phyloP scores from a whole-genome alignment of 768 basidiomycete species.

The Tricholoma sp. region DNA sequence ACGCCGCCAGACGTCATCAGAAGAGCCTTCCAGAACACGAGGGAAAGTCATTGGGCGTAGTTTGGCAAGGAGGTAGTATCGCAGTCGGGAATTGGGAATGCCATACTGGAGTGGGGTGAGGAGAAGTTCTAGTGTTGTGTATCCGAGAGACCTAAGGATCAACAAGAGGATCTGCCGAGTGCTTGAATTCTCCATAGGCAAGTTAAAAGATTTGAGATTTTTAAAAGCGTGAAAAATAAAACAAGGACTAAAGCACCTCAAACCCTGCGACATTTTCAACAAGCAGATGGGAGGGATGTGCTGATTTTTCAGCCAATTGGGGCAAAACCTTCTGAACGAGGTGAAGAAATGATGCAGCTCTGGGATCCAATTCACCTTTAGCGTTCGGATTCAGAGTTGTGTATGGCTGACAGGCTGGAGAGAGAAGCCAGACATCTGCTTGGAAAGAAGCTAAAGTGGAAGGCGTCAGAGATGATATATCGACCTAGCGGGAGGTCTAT shows the following conservation, averaged over 20 bases:
- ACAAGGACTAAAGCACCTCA: constrained; percentile 44
- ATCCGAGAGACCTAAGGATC: constrained; percentile 49
- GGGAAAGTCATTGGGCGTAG: constrained; percentile 35
- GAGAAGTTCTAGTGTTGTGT: constrained; percentile 54
- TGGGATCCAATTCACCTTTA: constrained; percentile 66
- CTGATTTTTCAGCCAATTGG: constrained; percentile 36
- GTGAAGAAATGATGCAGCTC: constrained; percentile 72
- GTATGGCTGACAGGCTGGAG: constrained; percentile 82
- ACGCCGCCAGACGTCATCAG: constrained; percentile 36
- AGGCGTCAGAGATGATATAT: constrained; percentile 57
- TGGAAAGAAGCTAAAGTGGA: constrained; percentile 37
- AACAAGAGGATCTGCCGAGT: constrained; percentile 54
- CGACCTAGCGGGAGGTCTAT: constrained; percentile 32
- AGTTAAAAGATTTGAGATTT: constrained; percentile 9
- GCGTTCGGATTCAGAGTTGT: constrained; percentile 72
- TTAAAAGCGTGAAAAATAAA: background rate
- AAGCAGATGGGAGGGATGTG: constrained; percentile 55
- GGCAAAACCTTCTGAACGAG: constrained; percentile 62
- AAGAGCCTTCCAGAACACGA: constrained; percentile 11
- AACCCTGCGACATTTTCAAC: constrained; percentile 84
- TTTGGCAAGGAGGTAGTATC: constrained; percentile 77
- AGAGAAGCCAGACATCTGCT: constrained; percentile 71
- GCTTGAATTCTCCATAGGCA: constrained; percentile 48
- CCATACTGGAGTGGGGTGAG: constrained; percentile 75
- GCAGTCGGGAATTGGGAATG: constrained; percentile 75